These are phyloP conservation scores for Leucogyrophana mollusca DNA, from an alignment of 768 basidiomycete genomes.

Conservation along the genomic window DNA sequence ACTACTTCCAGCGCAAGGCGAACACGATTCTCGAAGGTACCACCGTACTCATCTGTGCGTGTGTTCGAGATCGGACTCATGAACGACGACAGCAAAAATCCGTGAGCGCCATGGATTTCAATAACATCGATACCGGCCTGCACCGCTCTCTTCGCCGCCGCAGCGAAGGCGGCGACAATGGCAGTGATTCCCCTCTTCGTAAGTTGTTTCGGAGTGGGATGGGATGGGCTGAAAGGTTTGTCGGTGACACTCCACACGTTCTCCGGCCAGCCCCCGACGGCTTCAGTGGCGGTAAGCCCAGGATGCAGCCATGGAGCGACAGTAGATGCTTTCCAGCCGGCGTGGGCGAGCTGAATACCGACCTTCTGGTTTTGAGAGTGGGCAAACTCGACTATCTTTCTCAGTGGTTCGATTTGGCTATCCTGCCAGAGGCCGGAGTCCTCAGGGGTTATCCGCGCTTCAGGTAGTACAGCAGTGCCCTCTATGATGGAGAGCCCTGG, in stretches of 20 bases:
- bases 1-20: conserved; percentile 63
- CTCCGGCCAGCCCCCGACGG: conserved; percentile 49
- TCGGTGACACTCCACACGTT: conserved; percentile 58
- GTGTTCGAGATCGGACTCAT: conserved; percentile 59
- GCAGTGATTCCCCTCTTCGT: conserved; percentile 54
- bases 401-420: conserved; percentile 45
- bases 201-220: conserved; percentile 55
- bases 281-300: conserved; percentile 31
- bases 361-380: conserved; percentile 69
- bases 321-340: conserved; percentile 72
- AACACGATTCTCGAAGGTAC: conserved; percentile 67
- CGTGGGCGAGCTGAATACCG: conserved; percentile 77
- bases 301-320: conserved; percentile 57
- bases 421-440: conserved; percentile 70
- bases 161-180: conserved; percentile 54
- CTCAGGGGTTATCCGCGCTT: conserved; percentile 64
- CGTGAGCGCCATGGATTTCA: conserved; percentile 67
- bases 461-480: conserved; percentile 58
- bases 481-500: conserved; percentile 64
- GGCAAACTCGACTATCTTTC: conserved; percentile 63
- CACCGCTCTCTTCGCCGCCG: conserved; percentile 50
- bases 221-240: conserved; percentile 40
- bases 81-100: conserved; percentile 58
- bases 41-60: conserved; percentile 69
- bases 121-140: conserved; percentile 55